Evolutionary conservation across 1,139 yeast genomes (phyloP).

Genomic region (Nakaseomyces delphensis): DNA sequence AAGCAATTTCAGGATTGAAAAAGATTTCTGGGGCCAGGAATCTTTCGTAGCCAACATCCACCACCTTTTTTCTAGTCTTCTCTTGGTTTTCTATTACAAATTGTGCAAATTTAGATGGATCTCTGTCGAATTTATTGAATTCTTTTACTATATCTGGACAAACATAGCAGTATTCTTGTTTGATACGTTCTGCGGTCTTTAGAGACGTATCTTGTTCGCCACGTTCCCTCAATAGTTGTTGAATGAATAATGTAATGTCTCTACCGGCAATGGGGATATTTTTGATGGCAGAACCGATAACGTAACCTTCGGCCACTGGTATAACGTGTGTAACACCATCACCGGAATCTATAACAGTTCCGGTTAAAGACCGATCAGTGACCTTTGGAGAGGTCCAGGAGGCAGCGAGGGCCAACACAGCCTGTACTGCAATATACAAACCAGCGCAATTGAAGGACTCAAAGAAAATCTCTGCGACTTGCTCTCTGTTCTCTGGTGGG

Average conservation of each 20-base stretch:
- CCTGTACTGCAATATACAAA: constrained; percentile 95
- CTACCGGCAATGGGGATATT: constrained; percentile 98
- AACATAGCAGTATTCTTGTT: constrained; percentile 93
- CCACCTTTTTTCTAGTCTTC: constrained; percentile 52
- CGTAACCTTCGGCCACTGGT: constrained; percentile 99
- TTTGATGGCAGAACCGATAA: constrained; percentile 93
- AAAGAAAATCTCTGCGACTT: constrained; percentile 97
- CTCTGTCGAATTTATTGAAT: constrained; percentile 87
- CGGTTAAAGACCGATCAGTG: constrained; percentile 88
- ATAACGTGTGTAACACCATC: constrained; percentile 98
- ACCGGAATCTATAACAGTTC: constrained; percentile 96
- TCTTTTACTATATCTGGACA: constrained; percentile 97
- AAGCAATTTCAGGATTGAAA: constrained; percentile 95
- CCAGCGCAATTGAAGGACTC: constrained; percentile 99
- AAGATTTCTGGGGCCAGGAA: constrained; percentile 97
- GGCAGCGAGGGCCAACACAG: constrained; percentile 95
- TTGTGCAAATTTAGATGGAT: constrained; percentile 90
- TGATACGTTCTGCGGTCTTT: constrained; percentile 92
- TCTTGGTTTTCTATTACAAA: constrained; percentile 80
- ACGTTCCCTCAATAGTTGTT: constrained; percentile 86
- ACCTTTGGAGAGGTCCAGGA: constrained; percentile 98
- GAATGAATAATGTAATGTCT: constrained; percentile 90
- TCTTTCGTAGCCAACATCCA: constrained; percentile 95
- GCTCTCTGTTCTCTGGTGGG: constrained; percentile 97
- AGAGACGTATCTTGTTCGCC: constrained; percentile 92